Evolutionary conservation across 192 early-diverging fungal genomes (phyloP), one percentile per base, ranked within the genome.

Genomic region (Diversispora eburnea): DNA sequence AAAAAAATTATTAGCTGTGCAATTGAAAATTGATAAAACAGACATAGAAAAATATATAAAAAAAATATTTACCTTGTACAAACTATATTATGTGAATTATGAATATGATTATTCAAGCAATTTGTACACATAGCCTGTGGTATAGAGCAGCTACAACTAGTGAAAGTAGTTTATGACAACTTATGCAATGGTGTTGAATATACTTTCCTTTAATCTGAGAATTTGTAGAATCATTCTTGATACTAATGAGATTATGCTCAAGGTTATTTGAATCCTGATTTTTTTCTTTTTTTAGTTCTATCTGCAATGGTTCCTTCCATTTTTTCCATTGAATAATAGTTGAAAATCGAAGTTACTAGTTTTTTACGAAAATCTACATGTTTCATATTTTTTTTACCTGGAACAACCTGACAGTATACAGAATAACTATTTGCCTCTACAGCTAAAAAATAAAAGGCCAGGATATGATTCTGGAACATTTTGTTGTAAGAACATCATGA

Each of bases 261-360:
- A 62, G 3, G 39, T 43, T 39, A 42, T 39, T 15, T 39, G 15
- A 25, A 62, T 62, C 60, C 17, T 62, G 57, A n/a, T 39, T 25
- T 62, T 62, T 33, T 6, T 62, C 42, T 62, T 62, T 62, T 62
- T 62, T 62, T 62, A 33, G 22, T 62, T 62, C 33, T 13, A 62
- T 62, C 60, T 6, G 42, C n/a, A 62, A 62, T 43, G 4, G 7
- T 39, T 39, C 3, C 17, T 6, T 39, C 60, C n/a, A n/a, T n/a
- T n/a, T n/a, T n/a, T n/a, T n/a, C n/a, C n/a, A n/a, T n/a, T 42
- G 33, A 62, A 62, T 62, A 62, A 62, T 41, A 62, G 39, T 39
- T 62, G 42, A 62, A 62, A n/a, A 62, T 62, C 60, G n/a, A 62
- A 5, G 4, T 39, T 9, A 17, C 22, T 58, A 58, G 17, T 58